These are phyloP conservation scores for Penicillium frequentans DNA, from an alignment of 2,329 filamentous ascomycete genomes.

Conservation along the genomic window DNA sequence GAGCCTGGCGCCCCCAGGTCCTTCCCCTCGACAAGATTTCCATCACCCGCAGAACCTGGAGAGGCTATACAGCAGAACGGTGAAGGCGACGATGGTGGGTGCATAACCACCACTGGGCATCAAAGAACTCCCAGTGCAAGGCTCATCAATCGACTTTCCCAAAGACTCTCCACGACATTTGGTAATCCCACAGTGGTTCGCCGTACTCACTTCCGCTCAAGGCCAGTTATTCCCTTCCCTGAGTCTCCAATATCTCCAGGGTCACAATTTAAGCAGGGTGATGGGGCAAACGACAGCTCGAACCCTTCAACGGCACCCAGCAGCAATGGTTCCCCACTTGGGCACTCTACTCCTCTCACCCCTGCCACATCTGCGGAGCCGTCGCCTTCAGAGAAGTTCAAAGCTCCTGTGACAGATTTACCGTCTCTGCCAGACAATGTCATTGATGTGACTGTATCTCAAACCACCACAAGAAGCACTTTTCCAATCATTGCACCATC, in stretches of 20 bases:
- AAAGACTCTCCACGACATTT: slow-evolving; percentile 40
- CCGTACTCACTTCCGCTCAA: slow-evolving; percentile 33
- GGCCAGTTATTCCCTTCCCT: slow-evolving; percentile 31
- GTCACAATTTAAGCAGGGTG: slow-evolving; percentile 22
- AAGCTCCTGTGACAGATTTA: background rate
- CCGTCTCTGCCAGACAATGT: background rate
- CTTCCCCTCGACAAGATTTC: background rate
- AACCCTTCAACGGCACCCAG: slow-evolving; percentile 34
- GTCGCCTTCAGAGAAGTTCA: slow-evolving; percentile 19
- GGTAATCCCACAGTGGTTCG: slow-evolving; percentile 43
- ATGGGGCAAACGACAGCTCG: slow-evolving; percentile 34
- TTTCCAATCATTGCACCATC: slow-evolving; percentile 25
- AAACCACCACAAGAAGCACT: background rate
- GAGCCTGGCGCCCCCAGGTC: background rate
- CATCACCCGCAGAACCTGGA: background rate
- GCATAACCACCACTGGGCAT: slow-evolving; percentile 4
- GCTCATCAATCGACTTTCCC: slow-evolving; percentile 35
- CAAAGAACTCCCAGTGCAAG: slow-evolving; percentile 27
- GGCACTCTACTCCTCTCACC: slow-evolving; percentile 36
- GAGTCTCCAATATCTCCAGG: slow-evolving; percentile 12
- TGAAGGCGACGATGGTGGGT: background rate
- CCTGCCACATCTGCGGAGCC: slow-evolving; percentile 36
- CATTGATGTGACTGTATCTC: background rate
- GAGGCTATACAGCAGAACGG: background rate
- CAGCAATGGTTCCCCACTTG: slow-evolving; percentile 29